These are phyloP conservation scores for Exophiala sp. DNA, from an alignment of 2,329 filamentous ascomycete species.

Conservation along the genomic window DNA sequence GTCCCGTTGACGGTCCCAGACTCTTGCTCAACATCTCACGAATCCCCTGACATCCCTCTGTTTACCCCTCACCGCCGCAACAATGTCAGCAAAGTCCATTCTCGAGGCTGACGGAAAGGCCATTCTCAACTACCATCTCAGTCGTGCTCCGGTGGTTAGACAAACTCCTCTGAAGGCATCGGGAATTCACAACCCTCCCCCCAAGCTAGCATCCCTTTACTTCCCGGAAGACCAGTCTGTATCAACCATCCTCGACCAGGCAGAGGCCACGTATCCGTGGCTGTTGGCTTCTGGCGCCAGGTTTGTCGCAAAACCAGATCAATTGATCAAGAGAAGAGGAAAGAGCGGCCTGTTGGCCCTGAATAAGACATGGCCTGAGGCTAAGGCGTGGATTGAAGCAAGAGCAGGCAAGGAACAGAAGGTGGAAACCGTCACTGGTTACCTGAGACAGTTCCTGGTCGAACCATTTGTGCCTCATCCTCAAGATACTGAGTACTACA, in stretches of 20 bases:
- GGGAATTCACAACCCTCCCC: constrained; percentile 84
- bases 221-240: constrained; percentile 87
- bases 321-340: constrained; percentile 98
- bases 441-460: constrained; percentile 91
- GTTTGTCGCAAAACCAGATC: constrained; percentile 99
- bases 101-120: constrained; percentile 99
- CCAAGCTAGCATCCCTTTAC: constrained; percentile 85
- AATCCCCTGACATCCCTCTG: constrained; percentile 10
- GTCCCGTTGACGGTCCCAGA: background rate
- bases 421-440: constrained; percentile 87
- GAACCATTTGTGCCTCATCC: constrained; percentile 98
- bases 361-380: constrained; percentile 96
- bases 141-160: constrained; percentile 95
- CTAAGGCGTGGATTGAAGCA: constrained; percentile 88
- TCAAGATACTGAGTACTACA: constrained; percentile 96
- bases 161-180: constrained; percentile 83
- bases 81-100: constrained; percentile 95
- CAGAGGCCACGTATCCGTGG: constrained; percentile 96
- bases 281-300: constrained; percentile 76
- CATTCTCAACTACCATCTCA: constrained; percentile 99
- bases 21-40: background rate
- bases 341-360: constrained; percentile 95
- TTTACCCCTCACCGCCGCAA: constrained; percentile 35
- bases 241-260: constrained; percentile 83
- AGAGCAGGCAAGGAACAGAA: constrained; percentile 87